Base-by-base conservation (phyloP, 1,139 yeast genomes). In the Debaryomyces sp. region DNA sequence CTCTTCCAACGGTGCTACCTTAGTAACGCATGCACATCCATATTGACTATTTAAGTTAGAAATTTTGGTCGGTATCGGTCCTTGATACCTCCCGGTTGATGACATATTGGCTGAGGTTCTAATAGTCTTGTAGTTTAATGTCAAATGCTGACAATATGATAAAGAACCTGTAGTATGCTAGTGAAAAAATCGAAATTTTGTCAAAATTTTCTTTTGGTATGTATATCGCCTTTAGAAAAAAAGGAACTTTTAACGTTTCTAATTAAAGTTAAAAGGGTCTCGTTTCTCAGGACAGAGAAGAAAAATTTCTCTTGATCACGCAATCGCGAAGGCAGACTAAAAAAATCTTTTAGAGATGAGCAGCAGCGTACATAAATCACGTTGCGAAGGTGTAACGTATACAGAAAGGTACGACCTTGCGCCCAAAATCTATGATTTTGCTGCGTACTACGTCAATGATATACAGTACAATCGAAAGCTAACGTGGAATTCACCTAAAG, bases 1-100 rank as follows among this genome's bases (percentile, higher is more conserved):
- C 37, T 63, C 66, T 45, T 66, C 70, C n/a, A 67, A 50, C 4
- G 59, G 29, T 3, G 67, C 43, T 12, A 66, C 6, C 46, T 24
- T 39, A n/a, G n/a, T 38, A 13, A 23, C 21, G 15, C 4, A 37
- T 6, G 15, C 24, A 24, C 27, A 26, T 12, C 33, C 45, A 42
- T 26, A 42, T 24, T 35, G 40, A 13, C 40, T 34, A 18, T 35
- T 35, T 17, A 34, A 34, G 38, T 23, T 42, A n/a, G 23, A 26
- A 29, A 34, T 10, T 42, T 42, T 33, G 15, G 32, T 33, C 15
- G 45, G 45, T 42, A 42, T 34, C 40, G 45, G 45, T 18, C 29
- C 29, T 30, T 22, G 36, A 30, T n/a, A 30, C n/a, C 29, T 22
- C 43, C 43, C 43, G 10, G 26, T 21, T 18, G 36, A 30, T 30